Percentiles rank a stretch among this genome's conserved stretches.
Evolutionary conservation across 805 yeast species (phyloP).

Genomic region (Kazachstania kunashirensis): DNA sequence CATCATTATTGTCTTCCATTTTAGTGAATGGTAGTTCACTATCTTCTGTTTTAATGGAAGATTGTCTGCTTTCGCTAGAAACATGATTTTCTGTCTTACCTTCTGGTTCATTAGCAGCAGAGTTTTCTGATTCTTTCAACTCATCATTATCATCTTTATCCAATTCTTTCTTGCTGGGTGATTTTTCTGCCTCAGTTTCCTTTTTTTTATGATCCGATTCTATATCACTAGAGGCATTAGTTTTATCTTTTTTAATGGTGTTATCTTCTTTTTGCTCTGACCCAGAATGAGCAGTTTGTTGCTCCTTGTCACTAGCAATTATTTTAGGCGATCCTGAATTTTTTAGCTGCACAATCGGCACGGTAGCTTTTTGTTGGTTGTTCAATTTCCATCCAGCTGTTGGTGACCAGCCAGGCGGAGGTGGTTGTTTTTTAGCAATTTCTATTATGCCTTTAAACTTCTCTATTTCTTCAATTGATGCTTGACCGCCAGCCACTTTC

Average conservation of each 20-base stretch:
- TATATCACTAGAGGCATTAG: background rate
- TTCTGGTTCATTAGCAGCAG: background rate
- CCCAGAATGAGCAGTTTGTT: background rate
- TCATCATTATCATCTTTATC: background rate
- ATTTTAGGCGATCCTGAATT: no score
- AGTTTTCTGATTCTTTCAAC: background rate
- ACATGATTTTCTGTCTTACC: background rate
- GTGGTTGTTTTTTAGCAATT: conserved; percentile 67
- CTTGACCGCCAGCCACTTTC: conserved; percentile 75
- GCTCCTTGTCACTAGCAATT: background rate
- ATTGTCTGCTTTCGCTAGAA: no score
- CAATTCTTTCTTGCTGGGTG: background rate
- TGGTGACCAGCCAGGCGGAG: conserved; percentile 32
- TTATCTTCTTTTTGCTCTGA: background rate
- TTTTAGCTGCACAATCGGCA: background rate
- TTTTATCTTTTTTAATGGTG: background rate
- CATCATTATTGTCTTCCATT: background rate
- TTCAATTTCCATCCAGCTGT: background rate
- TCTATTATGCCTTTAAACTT: conserved; percentile 75
- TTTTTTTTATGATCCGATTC: background rate
- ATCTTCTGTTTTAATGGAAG: background rate
- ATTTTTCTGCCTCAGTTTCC: background rate
- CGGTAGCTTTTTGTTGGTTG: background rate
- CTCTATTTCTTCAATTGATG: conserved; percentile 58
- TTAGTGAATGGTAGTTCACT: background rate